These are phyloP conservation scores for Aspergillus arachidicola DNA, from an alignment of 2,329 filamentous ascomycete species.

Conservation along the genomic window DNA sequence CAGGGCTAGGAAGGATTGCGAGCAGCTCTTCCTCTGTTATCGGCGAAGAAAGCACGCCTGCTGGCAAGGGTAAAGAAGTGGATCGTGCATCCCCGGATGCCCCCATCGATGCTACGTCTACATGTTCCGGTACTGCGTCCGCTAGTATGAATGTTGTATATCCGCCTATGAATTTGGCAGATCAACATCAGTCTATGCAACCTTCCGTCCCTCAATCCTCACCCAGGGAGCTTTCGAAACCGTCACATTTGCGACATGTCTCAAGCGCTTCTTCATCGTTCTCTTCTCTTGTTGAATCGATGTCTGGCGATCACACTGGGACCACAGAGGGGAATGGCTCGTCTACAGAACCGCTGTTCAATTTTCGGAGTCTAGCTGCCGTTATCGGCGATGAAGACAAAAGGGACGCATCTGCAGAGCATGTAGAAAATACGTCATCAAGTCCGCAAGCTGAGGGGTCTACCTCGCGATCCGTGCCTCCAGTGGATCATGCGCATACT, in stretches of 20 bases:
- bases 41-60: slow-evolving; percentile 38
- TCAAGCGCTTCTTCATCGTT: slow-evolving; percentile 80
- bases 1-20: slow-evolving; percentile 36
- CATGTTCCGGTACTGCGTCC: slow-evolving; percentile 38
- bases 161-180: slow-evolving; percentile 14
- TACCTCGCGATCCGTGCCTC: slow-evolving; percentile 20
- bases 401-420: slow-evolving; percentile 37
- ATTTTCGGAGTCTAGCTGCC: slow-evolving; percentile 83
- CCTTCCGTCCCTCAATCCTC: slow-evolving; percentile 29
- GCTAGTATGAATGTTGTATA: slow-evolving; percentile 25
- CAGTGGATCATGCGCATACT: slow-evolving; percentile 15
- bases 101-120: slow-evolving; percentile 4
- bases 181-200: slow-evolving; percentile 19
- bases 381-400: slow-evolving; percentile 73
- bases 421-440: slow-evolving; percentile 39
- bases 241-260: slow-evolving; percentile 76
- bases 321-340: slow-evolving; percentile 53
- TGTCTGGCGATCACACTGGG: slow-evolving; percentile 40
- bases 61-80: slow-evolving; percentile 69
- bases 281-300: slow-evolving; percentile 73
- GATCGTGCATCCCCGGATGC: slow-evolving; percentile 53
- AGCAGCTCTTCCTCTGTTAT: slow-evolving; percentile 43
- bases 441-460: slow-evolving; percentile 26
- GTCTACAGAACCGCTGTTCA: slow-evolving; percentile 79
- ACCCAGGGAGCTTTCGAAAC: slow-evolving; percentile 57